These are phyloP conservation scores for Bruguiera hainesii DNA, from an alignment of 441 rosid genomes.

Conservation along the genomic window DNA sequence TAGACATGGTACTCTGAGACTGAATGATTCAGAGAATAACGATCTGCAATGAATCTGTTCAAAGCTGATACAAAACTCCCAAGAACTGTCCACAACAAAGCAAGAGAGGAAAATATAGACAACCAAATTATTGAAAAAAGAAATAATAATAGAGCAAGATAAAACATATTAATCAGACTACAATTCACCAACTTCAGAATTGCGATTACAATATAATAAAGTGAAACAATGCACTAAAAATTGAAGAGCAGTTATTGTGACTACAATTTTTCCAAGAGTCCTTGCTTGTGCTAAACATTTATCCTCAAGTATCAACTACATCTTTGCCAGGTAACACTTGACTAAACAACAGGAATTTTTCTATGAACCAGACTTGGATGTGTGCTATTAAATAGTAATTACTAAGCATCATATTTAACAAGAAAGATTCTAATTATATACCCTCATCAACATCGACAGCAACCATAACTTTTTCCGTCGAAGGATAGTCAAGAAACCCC, in stretches of 20 bases:
- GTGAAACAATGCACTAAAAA: too few relatives aligned
- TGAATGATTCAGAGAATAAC: conserved; percentile 63
- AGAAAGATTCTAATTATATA: conserved; percentile 20
- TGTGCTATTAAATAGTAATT: not conserved
- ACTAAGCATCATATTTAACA: not conserved
- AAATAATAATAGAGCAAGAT: not conserved
- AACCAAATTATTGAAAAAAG: not conserved
- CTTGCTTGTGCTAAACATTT: too few relatives aligned
- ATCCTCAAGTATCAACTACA: not conserved
- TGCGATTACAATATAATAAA: too few relatives aligned
- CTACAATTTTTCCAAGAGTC: too few relatives aligned
- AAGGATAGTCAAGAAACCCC: conserved; percentile 34
- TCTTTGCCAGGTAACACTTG: not conserved
- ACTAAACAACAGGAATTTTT: not conserved
- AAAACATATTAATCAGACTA: too few relatives aligned
- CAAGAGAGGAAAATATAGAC: not conserved
- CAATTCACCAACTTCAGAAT: too few relatives aligned
- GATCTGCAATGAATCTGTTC: conserved; percentile 89
- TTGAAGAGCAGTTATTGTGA: too few relatives aligned
- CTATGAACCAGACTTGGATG: not conserved
- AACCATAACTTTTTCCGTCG: conserved; percentile 57
- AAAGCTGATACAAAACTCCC: conserved; percentile 95
- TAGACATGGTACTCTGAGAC: conserved; percentile 94
- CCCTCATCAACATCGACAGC: conserved; percentile 99
- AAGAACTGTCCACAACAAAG: conserved; percentile 56